A percentile compares a stretch with the other conserved stretches of the same genome.
These are phyloP conservation scores for Pichia sp. DNA, from an alignment of 1,139 yeast genomes.

Conservation along the genomic window DNA sequence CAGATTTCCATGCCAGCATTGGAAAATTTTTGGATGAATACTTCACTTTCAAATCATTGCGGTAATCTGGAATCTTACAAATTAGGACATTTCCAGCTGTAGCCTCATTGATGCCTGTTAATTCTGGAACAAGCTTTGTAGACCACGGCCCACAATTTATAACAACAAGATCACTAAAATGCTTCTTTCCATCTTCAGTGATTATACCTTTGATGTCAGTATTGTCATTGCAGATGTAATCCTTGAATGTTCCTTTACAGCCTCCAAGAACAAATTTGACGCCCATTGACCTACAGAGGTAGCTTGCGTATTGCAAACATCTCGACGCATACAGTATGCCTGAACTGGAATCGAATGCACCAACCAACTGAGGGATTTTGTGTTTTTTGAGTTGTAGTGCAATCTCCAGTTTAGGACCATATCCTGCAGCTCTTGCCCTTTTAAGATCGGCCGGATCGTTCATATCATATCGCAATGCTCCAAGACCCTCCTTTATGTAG, in stretches of 20 bases:
- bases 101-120: conserved; percentile 35
- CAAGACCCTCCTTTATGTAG: conserved; percentile 31
- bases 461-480: conserved; percentile 31
- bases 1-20: conserved; percentile 21
- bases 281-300: conserved; percentile 30
- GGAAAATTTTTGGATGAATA: conserved; percentile 25
- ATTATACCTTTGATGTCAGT: conserved; percentile 31
- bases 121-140: conserved; percentile 33
- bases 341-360: conserved; percentile 36
- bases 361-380: conserved; percentile 24
- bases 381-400: conserved; percentile 21
- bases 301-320: conserved; percentile 33
- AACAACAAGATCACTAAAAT: conserved; percentile 35
- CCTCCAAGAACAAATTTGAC: conserved; percentile 29
- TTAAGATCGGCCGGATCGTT: conserved; percentile 20
- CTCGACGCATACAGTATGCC: conserved; percentile 39
- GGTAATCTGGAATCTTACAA: conserved; percentile 28
- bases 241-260: conserved; percentile 18
- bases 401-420: conserved; percentile 26
- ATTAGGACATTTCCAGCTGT: conserved; percentile 34
- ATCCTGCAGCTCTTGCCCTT: conserved; percentile 27
- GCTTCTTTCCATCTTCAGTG: conserved; percentile 32
- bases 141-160: conserved; percentile 41
- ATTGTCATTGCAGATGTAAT: not conserved
- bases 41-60: conserved; percentile 30